phyloP scores from a whole-genome alignment of 1,139 yeast species.

The Saccharomycopsis crataegensis region DNA sequence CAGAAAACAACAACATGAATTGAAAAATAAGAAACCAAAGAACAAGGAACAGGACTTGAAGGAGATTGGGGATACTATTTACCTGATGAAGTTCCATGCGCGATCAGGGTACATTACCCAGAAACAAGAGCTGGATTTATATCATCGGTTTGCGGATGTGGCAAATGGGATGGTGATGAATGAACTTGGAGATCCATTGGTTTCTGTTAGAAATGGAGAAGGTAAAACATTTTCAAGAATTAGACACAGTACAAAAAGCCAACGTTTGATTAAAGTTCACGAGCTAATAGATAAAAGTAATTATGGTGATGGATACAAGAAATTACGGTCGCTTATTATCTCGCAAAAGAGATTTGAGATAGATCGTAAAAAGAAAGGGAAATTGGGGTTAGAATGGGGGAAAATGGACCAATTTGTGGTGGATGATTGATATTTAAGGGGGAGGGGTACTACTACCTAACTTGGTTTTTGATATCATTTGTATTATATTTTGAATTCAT shows the following conservation, averaged over 20 bases:
- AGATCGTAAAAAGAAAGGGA: neutral
- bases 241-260: neutral
- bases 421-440: constrained; percentile 1
- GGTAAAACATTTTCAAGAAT: neutral
- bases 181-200: neutral
- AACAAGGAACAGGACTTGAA: constrained; percentile 1
- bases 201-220: neutral
- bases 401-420: constrained; percentile 1
- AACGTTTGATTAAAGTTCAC: constrained; percentile 1
- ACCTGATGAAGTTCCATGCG: constrained; percentile 2
- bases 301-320: constrained; percentile 3
- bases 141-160: neutral
- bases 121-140: constrained; percentile 13
- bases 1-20: neutral
- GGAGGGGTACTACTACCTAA: no score
- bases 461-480: no score
- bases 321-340: constrained; percentile 3
- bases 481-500: neutral
- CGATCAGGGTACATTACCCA: constrained; percentile 13
- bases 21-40: neutral
- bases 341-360: constrained; percentile 5
- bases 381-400: neutral
- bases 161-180: neutral
- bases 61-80: constrained; percentile 2
- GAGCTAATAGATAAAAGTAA: neutral